Conservation (phyloP, 2,329 filamentous ascomycete species). For the Acrocalymma vagum region DNA sequence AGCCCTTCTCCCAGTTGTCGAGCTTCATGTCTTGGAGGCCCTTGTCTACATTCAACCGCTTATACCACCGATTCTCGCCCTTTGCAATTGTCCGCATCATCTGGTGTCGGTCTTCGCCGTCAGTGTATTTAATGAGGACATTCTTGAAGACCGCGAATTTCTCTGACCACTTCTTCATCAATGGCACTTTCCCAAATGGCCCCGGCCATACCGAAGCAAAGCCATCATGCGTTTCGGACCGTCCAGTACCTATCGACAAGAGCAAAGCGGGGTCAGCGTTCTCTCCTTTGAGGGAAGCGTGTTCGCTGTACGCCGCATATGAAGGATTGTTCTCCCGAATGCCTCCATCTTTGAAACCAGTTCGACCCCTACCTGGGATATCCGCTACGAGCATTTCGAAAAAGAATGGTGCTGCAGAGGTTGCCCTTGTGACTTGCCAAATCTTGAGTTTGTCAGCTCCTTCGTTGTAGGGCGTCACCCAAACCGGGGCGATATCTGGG, state of each 20-base stretch:
- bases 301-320: conserved; percentile 57
- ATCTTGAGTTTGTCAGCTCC: conserved; percentile 57
- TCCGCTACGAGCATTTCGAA: conserved; percentile 59
- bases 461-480: conserved; percentile 59
- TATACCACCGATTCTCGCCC: conserved; percentile 61
- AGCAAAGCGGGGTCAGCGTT: conserved; percentile 54
- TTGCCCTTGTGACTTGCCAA: conserved; percentile 62
- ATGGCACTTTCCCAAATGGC: conserved; percentile 50
- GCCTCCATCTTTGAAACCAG: conserved; percentile 59
- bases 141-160: conserved; percentile 60
- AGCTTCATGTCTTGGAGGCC: conserved; percentile 56
- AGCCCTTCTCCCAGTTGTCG: conserved; percentile 56
- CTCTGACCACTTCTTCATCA: conserved; percentile 56
- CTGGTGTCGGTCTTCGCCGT: conserved; percentile 58
- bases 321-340: conserved; percentile 61
- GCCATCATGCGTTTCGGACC: conserved; percentile 55
- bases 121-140: conserved; percentile 61
- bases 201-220: conserved; percentile 57
- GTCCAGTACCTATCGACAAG: conserved; percentile 57
- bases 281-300: conserved; percentile 55
- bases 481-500: conserved; percentile 50
- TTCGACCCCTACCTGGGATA: conserved; percentile 45
- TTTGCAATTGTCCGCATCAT: conserved; percentile 56
- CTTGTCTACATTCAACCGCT: conserved; percentile 56
- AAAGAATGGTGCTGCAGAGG: conserved; percentile 62